phyloP scores from a whole-genome alignment of 2,329 filamentous ascomycete genomes.

The Xylaria sp. region DNA sequence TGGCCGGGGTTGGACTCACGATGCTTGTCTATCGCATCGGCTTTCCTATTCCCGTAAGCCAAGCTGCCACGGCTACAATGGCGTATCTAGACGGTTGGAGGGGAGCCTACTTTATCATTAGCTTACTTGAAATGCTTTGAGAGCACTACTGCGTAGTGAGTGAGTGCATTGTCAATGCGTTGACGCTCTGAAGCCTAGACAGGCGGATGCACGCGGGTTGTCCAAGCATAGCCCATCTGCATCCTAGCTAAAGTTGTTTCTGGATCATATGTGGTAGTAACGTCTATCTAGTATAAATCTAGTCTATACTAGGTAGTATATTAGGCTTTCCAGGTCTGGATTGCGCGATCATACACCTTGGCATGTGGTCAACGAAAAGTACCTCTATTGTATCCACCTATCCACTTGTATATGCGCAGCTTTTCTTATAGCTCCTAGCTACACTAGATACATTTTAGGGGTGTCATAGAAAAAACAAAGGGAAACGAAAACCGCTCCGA shows the following conservation, averaged over 20 bases:
- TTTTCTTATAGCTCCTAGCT: too few relatives aligned
- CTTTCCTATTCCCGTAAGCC: slow-evolving; percentile 18
- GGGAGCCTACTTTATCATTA: not conserved
- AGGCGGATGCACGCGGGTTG: not conserved
- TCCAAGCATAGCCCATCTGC: not conserved
- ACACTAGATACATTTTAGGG: too few relatives aligned
- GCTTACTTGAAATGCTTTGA: not conserved
- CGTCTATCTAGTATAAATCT: not conserved
- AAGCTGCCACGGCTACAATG: not conserved
- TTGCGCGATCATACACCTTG: slow-evolving; percentile 3
- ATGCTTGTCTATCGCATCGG: slow-evolving; percentile 3
- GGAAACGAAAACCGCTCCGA: too few relatives aligned
- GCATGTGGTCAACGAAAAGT: too few relatives aligned
- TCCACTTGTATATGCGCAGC: too few relatives aligned
- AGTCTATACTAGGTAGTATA: not conserved
- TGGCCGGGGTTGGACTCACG: slow-evolving; percentile 14
- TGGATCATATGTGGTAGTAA: not conserved
- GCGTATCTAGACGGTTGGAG: not conserved
- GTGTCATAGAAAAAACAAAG: too few relatives aligned
- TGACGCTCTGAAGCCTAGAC: not conserved
- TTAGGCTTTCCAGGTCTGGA: not conserved
- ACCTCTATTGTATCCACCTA: too few relatives aligned
- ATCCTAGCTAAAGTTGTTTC: not conserved
- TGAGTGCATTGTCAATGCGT: not conserved
- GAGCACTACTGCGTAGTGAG: not conserved